phyloP scores from a whole-genome alignment of 441 rosid species.

The Omphalea diandra region DNA sequence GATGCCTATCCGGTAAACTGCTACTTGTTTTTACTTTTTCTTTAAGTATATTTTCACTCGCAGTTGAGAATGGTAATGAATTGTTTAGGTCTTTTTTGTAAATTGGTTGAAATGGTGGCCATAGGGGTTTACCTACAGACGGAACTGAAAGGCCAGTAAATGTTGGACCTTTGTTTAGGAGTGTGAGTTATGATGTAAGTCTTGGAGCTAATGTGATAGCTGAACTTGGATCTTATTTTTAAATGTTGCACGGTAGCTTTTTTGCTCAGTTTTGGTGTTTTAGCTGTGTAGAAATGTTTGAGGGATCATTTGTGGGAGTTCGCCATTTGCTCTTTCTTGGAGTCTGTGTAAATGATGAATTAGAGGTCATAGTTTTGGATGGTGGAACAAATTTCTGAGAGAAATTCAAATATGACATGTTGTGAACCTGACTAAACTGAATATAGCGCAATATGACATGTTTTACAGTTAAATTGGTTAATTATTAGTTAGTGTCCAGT shows the following conservation, averaged over 20 bases:
- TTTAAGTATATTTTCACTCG: neutral
- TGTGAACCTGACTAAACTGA: too few species aligned
- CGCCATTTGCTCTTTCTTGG: neutral
- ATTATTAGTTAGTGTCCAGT: neutral
- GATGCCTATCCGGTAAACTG: conserved; percentile 91
- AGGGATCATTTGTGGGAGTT: neutral
- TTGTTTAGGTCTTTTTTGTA: too few species aligned
- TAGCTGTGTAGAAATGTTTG: neutral
- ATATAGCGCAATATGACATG: neutral
- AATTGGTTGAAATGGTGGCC: too few species aligned
- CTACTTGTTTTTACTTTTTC: conserved; percentile 14
- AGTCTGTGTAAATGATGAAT: neutral
- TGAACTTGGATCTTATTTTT: neutral
- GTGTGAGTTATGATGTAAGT: neutral
- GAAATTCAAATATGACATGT: neutral
- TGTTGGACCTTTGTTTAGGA: neutral
- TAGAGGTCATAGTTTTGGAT: neutral
- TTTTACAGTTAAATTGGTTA: too few species aligned
- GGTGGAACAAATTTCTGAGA: neutral
- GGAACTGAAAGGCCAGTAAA: too few species aligned
- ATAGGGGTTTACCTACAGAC: too few species aligned
- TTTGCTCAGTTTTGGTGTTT: conserved; percentile 3
- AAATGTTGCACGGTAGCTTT: neutral
- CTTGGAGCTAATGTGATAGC: neutral
- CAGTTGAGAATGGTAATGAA: too few species aligned